Conservation (phyloP, 2,329 filamentous ascomycete genomes). For the Emergomyces africanus region DNA sequence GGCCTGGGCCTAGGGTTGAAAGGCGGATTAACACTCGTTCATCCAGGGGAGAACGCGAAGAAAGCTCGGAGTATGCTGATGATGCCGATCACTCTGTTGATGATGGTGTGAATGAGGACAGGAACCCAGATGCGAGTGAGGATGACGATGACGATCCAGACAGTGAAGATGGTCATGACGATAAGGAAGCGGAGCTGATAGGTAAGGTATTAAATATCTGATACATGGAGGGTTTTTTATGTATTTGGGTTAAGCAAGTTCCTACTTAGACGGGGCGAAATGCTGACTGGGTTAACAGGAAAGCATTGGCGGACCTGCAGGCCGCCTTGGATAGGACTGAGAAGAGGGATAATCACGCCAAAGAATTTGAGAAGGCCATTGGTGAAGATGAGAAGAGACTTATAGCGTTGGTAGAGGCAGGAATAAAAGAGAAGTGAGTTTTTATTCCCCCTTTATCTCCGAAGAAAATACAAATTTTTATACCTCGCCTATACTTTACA, state of each 20-base stretch:
- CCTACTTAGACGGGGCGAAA: background rate
- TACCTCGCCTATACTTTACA: background rate
- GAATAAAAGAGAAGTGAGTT: conserved; percentile 7
- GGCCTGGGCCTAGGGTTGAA: background rate
- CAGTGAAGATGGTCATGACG: conserved; percentile 2
- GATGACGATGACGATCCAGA: background rate
- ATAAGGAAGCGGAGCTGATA: conserved; percentile 6
- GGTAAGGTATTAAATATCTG: background rate
- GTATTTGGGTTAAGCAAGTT: background rate
- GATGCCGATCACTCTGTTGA: background rate
- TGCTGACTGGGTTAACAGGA: conserved; percentile 1
- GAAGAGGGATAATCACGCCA: conserved; percentile 11
- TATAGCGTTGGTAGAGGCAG: conserved; percentile 6
- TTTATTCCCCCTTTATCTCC: background rate
- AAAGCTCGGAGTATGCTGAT: background rate
- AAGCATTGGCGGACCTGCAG: conserved; percentile 10
- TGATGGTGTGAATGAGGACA: background rate
- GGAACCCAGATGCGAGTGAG: background rate
- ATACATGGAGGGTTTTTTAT: background rate
- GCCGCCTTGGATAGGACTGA: conserved; percentile 7
- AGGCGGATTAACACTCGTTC: background rate
- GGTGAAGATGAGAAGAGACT: conserved; percentile 9
- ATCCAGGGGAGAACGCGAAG: background rate
- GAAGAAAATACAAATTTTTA: too few relatives aligned
- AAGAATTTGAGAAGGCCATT: conserved; percentile 10